Conservation (phyloP, 495 filamentous ascomycete species). For the Niebla homalea region DNA sequence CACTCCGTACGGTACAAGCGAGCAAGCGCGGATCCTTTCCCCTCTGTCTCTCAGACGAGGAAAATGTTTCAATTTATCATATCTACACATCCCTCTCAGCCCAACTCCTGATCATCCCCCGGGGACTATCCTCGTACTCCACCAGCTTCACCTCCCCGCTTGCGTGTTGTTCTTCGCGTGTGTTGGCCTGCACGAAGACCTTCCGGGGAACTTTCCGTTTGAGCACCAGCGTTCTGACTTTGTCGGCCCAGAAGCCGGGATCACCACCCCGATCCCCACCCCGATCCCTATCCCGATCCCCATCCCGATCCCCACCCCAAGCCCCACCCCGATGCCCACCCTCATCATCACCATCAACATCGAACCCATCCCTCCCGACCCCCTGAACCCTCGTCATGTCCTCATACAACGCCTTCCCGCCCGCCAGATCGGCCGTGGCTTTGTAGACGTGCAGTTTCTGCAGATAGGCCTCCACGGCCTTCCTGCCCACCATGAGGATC, state of each 20-base stretch:
- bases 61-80: not conserved
- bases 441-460: conserved; percentile 91
- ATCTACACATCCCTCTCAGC: conserved; percentile 56
- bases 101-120: conserved; percentile 86
- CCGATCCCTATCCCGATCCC: conserved; percentile 15
- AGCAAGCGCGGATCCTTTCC: too few species aligned
- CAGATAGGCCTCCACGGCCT: conserved; percentile 76
- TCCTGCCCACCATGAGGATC: conserved; percentile 55
- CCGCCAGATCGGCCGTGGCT: conserved; percentile 70
- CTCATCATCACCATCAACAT: too few species aligned
- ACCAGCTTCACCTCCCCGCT: conserved; percentile 64
- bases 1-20: too few species aligned
- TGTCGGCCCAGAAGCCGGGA: conserved; percentile 58
- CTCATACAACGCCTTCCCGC: conserved; percentile 62
- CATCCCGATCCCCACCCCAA: too few species aligned
- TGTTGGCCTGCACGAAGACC: conserved; percentile 94
- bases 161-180: conserved; percentile 49
- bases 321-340: conserved; percentile 24
- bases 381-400: conserved; percentile 64
- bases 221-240: conserved; percentile 66
- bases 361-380: not conserved
- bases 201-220: conserved; percentile 83
- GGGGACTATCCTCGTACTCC: conserved; percentile 77
- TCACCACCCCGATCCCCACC: conserved; percentile 16
- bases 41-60: too few species aligned